Evolutionary conservation across 345 rosid genomes (phyloP), one percentile per base, ranked within the genome.

Genomic region (Arabidopsis suecica): DNA sequence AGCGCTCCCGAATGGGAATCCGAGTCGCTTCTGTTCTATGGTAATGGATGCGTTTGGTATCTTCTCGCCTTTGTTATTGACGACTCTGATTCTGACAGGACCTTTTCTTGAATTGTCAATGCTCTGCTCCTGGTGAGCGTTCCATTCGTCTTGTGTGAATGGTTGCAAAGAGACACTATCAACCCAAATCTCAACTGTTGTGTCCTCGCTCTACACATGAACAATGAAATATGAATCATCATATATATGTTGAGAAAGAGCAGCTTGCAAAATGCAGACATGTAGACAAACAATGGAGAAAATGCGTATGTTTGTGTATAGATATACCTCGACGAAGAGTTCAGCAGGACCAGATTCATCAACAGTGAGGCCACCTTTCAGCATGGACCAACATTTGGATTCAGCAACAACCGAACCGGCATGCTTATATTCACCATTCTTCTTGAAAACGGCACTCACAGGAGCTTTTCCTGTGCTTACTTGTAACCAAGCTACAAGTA

Each of bases 131-230:
- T 22, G 33, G 33, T 23, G 57, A 23, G 33, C 11, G n/a, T 53
- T 53, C 57, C 57, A 53, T 8, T 23, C 57, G 4, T 23, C 12
- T 23, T 53, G n/a, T 11, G 57, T 51, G 57, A 51, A 51, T 23
- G 57, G 57, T 23, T 51, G 32, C 57, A 51, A 11, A 51, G 57
- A 54, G 16, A 54, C 34, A 7, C 36, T 54, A 54, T 54, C 58
- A 25, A 54, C 58, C 58, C 58, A 54, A 54, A 54, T 54, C 58
- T 54, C 58, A 11, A 54, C 58, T 4, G 34, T 54, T 54, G 36
- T 28, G 34, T 54, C 33, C 36, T 12, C 58, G 18, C 58, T 54
- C 58, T 54, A 28, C 36, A 54, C 36, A 54, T 54, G 30, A 54
- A 34, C 58, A 54, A 6, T 2, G 36, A 54, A 54, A 12, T 28